Evolutionary conservation across 2,329 filamentous ascomycete genomes (phyloP), one percentile per base, ranked within the genome.

Genomic region (Monosporascus sp.): DNA sequence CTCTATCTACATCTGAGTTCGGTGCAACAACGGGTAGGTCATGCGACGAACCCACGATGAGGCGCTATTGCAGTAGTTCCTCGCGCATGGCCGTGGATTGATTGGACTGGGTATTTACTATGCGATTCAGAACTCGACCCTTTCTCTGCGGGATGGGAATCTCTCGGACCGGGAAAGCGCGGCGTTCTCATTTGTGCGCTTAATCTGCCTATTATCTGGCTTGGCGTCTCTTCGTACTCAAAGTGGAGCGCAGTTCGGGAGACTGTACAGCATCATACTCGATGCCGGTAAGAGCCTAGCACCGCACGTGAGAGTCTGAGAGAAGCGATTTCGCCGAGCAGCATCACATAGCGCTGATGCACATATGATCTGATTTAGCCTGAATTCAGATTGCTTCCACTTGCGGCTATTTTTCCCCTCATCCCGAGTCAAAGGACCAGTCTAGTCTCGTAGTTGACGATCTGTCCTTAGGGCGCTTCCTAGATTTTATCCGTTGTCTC

Each of bases 401-500:
- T 52, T 49, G 51, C 51, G 51, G 51, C 51, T 52, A 52, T 49
- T 52, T 26, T 26, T 31, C 45, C 51, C 51, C 22, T 49, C 22
- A 44, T 44, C 41, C 41, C 41, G 7, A 11, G 38, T 20, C 19
- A 41, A 20, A 41, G 5, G 9, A 41, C 11, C 11, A 14, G 31
- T 35, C 5, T 35, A 14, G 11, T 35, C 11, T 11, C 11, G 31
- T 14, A 14, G 5, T 5, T 11, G 27, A 31, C 31, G 11, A 35
- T 35, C 9, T 14, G 31, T 35, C 5, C 9, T 35, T 27, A 9
- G 27, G 27, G 27, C 8, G 27, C 11, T 27, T 11, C 27, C 4
- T 35, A 11, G 31, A 35, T 35, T 31, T 14, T 35, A 35, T 4
- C 31, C 31, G 31, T 35, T 35, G 5, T 2, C 31, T 14, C 14